Percentiles rank a stretch among this genome's conserved stretches.
Conservation (phyloP, 2,329 filamentous ascomycete genomes). For the Biscogniauxia marginata region DNA sequence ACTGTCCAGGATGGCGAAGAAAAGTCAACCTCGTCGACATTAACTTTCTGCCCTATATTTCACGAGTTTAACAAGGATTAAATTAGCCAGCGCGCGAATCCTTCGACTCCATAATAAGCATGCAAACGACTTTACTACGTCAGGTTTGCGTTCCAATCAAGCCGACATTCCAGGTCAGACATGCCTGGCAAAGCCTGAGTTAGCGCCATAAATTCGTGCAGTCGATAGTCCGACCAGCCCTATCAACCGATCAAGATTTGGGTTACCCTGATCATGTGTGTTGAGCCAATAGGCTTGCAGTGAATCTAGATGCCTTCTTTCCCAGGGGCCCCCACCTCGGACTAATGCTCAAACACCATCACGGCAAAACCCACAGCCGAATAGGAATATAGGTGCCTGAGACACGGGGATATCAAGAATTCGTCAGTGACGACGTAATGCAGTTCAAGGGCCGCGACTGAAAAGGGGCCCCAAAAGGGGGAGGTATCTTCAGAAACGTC, state of each 20-base stretch:
- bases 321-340: not conserved
- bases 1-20: not conserved
- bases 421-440: not conserved
- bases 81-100: not conserved
- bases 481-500: not conserved
- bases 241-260: slow-evolving; percentile 14
- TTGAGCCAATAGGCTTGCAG: slow-evolving; percentile 12
- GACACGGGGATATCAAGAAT: slow-evolving; percentile 1
- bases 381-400: slow-evolving; percentile 27
- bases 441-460: not conserved
- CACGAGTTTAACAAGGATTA: not conserved
- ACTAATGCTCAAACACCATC: not conserved
- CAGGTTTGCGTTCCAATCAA: not conserved
- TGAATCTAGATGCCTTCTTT: slow-evolving; percentile 18
- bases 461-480: not conserved
- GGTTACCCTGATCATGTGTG: slow-evolving; percentile 1
- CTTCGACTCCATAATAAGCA: not conserved
- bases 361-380: not conserved
- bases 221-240: slow-evolving; percentile 15
- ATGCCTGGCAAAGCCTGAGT: not conserved
- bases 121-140: not conserved
- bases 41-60: too few relatives aligned
- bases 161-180: not conserved
- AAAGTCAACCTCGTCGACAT: too few relatives aligned
- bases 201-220: not conserved